A percentile compares a stretch with the other conserved stretches of the same genome.
phyloP scores from a whole-genome alignment of 2,329 filamentous ascomycete species.

The Akanthomyces lecanii region DNA sequence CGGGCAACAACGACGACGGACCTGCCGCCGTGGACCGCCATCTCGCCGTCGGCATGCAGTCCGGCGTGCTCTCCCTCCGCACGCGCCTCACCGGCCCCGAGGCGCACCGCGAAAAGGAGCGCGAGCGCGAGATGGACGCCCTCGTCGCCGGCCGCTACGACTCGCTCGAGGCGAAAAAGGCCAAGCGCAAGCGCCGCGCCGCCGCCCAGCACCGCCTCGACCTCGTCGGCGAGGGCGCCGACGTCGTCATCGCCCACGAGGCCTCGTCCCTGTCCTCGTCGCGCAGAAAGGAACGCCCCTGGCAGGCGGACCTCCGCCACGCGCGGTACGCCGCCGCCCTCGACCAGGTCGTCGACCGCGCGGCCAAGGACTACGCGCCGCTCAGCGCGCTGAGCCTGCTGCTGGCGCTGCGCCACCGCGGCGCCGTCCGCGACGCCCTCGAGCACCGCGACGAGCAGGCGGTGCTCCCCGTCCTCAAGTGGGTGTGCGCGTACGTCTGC shows the following conservation, averaged over 20 bases:
- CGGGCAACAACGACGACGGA: conserved; percentile 21
- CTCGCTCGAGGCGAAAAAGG: conserved; percentile 67
- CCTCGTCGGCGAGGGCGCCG: conserved; percentile 75
- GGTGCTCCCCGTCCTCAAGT: conserved; percentile 77
- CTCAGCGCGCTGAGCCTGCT: conserved; percentile 71
- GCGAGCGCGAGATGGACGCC: conserved; percentile 80
- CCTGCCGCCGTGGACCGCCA: conserved; percentile 73
- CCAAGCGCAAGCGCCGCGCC: conserved; percentile 60
- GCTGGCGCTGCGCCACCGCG: conserved; percentile 80
- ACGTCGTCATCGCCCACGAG: conserved; percentile 83
- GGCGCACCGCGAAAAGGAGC: conserved; percentile 69
- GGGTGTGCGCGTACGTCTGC: conserved; percentile 75
- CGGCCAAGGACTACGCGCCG: conserved; percentile 49
- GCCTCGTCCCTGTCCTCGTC: conserved; percentile 25
- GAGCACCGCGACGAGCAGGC: conserved; percentile 74
- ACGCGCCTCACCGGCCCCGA: conserved; percentile 83
- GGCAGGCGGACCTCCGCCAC: conserved; percentile 78
- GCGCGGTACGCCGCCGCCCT: conserved; percentile 74
- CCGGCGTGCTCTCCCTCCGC: conserved; percentile 83
- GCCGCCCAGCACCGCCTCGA: conserved; percentile 58
- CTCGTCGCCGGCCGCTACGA: conserved; percentile 74
- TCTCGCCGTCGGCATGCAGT: conserved; percentile 91
- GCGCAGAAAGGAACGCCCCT: conserved; percentile 61
- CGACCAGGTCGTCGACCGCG: conserved; percentile 66
- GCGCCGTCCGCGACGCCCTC: conserved; percentile 75